Conservation (phyloP, 1,139 yeast species). For the Wickerhamomyces sp. region DNA sequence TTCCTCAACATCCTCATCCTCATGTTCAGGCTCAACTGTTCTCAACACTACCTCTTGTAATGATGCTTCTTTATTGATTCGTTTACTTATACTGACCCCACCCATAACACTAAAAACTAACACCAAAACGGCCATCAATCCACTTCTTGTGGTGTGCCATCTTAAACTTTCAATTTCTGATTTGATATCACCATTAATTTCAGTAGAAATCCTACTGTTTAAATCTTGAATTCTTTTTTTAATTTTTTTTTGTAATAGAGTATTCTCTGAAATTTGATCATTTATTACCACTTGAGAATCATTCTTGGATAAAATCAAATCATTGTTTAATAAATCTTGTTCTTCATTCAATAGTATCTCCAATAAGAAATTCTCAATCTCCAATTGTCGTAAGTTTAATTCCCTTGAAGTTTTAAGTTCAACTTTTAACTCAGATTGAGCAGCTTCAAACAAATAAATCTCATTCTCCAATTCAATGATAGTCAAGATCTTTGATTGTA, state of each 20-base stretch:
- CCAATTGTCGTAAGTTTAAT: conserved; percentile 61
- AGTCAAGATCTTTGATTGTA: conserved; percentile 58
- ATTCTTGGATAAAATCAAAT: conserved; percentile 55
- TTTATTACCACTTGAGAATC: conserved; percentile 81
- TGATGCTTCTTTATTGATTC: conserved; percentile 24
- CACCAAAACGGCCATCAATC: conserved; percentile 37
- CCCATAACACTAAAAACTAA: conserved; percentile 45
- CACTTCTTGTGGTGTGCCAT: conserved; percentile 93
- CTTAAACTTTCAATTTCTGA: conserved; percentile 84
- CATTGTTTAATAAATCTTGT: conserved; percentile 74
- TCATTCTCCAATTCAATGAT: conserved; percentile 78
- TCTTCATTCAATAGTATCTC: conserved; percentile 68
- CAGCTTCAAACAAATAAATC: conserved; percentile 84
- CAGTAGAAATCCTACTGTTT: conserved; percentile 80
- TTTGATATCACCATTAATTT: conserved; percentile 74
- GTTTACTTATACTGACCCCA: conserved; percentile 41
- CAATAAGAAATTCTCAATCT: conserved; percentile 60
- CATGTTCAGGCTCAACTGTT: conserved; percentile 26
- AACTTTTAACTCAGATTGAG: conserved; percentile 74
- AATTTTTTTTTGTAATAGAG: conserved; percentile 66
- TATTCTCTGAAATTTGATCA: conserved; percentile 83
- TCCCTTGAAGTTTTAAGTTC: conserved; percentile 76
- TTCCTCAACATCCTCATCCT: conserved; percentile 20
- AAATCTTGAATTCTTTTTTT: conserved; percentile 77
- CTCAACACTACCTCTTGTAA: conserved; percentile 28